Conservation (phyloP, 1,284 basidiomycete genomes). For the Apiotrichum mycotoxinovorans region DNA sequence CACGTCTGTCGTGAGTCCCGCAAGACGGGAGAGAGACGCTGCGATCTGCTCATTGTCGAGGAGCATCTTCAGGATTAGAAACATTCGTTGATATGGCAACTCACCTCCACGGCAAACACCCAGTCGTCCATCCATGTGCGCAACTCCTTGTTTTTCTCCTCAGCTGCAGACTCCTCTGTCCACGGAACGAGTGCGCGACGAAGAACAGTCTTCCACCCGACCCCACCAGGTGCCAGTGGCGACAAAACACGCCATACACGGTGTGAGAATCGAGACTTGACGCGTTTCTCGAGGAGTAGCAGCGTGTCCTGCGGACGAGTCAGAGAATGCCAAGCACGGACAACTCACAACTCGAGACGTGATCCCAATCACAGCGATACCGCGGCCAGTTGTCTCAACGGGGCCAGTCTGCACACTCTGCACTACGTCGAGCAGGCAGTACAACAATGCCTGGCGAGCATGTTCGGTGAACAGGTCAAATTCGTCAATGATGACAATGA, state of each 20-base stretch:
- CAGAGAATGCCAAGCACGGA: not conserved
- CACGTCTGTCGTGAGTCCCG: conserved; percentile 65
- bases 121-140: conserved; percentile 54
- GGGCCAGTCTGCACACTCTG: conserved; percentile 52
- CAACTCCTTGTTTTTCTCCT: conserved; percentile 52
- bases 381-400: conserved; percentile 50
- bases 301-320: conserved; percentile 62
- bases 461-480: conserved; percentile 89
- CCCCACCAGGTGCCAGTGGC: conserved; percentile 52
- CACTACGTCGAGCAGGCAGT: conserved; percentile 65
- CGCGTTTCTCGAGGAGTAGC: conserved; percentile 84
- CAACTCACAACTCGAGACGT: conserved; percentile 63
- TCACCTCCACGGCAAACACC: conserved; percentile 58
- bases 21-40: conserved; percentile 54
- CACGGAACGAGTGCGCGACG: conserved; percentile 52
- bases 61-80: conserved; percentile 35
- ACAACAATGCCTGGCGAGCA: conserved; percentile 79
- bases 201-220: conserved; percentile 56
- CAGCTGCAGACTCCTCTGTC: conserved; percentile 21
- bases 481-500: conserved; percentile 77
- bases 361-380: conserved; percentile 76
- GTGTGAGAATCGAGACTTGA: conserved; percentile 92
- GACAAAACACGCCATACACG: conserved; percentile 73
- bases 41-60: conserved; percentile 35
- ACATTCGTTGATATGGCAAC: conserved; percentile 24